These are phyloP conservation scores for Chlorociboria aeruginascens DNA, from an alignment of 495 filamentous ascomycete genomes.

Conservation along the genomic window DNA sequence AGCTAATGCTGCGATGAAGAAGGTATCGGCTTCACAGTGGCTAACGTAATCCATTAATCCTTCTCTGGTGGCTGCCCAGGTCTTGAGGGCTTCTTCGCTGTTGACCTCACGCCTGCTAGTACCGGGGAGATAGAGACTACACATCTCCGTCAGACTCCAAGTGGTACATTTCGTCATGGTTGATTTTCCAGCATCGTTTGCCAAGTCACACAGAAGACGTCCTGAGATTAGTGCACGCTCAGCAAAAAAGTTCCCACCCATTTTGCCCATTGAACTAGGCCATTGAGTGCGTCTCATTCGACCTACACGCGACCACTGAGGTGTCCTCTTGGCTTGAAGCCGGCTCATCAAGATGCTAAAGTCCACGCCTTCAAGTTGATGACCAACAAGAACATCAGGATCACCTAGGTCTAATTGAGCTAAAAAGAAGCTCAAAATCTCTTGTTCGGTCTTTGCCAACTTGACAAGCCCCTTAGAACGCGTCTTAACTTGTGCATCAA, in stretches of 20 bases:
- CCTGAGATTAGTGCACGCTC: conserved; percentile 85
- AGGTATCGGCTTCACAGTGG: conserved; percentile 90
- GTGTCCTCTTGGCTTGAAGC: conserved; percentile 79
- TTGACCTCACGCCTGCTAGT: conserved; percentile 67
- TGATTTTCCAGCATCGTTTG: conserved; percentile 94
- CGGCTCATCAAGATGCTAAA: conserved; percentile 82
- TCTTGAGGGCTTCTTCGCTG: conserved; percentile 74
- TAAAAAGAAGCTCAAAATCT: conserved; percentile 75
- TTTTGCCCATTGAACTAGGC: conserved; percentile 79
- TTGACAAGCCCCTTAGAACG: conserved; percentile 53
- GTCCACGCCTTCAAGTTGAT: conserved; percentile 92
- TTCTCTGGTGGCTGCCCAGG: conserved; percentile 71
- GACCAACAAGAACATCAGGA: conserved; percentile 91
- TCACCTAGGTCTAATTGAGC: conserved; percentile 79
- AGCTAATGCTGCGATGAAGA: conserved; percentile 84
- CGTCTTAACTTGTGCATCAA: conserved; percentile 61
- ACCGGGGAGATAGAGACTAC: conserved; percentile 65
- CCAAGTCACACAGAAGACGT: conserved; percentile 83
- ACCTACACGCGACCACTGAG: conserved; percentile 86
- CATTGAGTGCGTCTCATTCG: conserved; percentile 72
- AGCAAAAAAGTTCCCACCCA: conserved; percentile 78
- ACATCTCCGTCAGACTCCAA: conserved; percentile 97
- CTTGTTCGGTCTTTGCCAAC: conserved; percentile 68
- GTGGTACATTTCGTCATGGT: conserved; percentile 95
- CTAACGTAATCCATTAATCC: conserved; percentile 87